Evolutionary conservation across 2,329 filamentous ascomycete species (phyloP).

Genomic region (Stachybotrys echinatus): DNA sequence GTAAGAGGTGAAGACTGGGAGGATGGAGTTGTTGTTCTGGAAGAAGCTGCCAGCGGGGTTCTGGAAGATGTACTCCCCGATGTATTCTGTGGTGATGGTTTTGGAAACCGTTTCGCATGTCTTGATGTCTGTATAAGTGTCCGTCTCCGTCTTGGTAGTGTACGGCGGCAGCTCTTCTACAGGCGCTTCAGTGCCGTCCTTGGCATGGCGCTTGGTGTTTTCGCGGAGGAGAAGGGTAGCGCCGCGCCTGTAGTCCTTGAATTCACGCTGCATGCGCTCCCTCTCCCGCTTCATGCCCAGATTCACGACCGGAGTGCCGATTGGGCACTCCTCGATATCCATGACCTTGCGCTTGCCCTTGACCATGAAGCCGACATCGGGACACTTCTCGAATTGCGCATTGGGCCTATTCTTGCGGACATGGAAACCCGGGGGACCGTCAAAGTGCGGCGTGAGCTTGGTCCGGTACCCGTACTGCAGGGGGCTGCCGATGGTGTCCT

Average conservation of each 20-base stretch:
- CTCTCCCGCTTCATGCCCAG: conserved; percentile 75
- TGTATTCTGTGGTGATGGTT: conserved; percentile 77
- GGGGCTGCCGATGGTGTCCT: conserved; percentile 84
- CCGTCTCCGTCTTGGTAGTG: conserved; percentile 43
- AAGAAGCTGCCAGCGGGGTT: conserved; percentile 95
- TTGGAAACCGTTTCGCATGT: conserved; percentile 86
- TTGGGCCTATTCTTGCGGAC: conserved; percentile 44
- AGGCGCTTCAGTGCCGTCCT: conserved; percentile 30
- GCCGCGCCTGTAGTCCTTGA: conserved; percentile 68
- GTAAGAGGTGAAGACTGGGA: conserved; percentile 79
- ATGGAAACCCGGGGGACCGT: conserved; percentile 60
- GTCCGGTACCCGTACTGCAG: conserved; percentile 92
- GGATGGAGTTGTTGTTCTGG: conserved; percentile 99
- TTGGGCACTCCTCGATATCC: conserved; percentile 96
- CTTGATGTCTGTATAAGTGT: conserved; percentile 68
- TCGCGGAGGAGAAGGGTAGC: conserved; percentile 88
- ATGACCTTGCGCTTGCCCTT: conserved; percentile 77
- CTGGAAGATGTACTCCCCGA: conserved; percentile 77
- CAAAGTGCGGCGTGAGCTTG: conserved; percentile 95
- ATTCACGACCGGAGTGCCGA: conserved; percentile 81
- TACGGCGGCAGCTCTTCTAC: conserved; percentile 20
- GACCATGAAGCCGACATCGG: conserved; percentile 82
- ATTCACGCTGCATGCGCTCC: conserved; percentile 65
- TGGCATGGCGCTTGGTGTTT: conserved; percentile 64
- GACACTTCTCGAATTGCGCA: conserved; percentile 53